phyloP scores from a whole-genome alignment of 2,329 filamentous ascomycete species.

The Colletotrichum spaethianum region DNA sequence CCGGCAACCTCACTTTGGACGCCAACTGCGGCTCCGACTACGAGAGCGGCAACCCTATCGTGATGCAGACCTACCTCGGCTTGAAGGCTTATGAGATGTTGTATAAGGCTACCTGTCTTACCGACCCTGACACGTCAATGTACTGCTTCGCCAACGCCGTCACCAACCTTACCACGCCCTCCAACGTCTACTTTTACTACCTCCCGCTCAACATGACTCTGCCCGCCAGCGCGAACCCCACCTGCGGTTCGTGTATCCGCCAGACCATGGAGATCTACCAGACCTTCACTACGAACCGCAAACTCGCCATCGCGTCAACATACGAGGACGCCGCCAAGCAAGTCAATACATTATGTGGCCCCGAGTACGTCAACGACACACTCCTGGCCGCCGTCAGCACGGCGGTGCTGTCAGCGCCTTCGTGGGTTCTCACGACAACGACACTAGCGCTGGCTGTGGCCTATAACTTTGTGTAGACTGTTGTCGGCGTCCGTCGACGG shows the following conservation, averaged over 20 bases:
- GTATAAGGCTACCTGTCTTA: constrained; percentile 86
- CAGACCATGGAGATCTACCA: constrained; percentile 88
- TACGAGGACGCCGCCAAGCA: constrained; percentile 81
- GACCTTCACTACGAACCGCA: constrained; percentile 74
- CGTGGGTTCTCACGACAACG: constrained; percentile 25
- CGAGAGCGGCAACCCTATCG: constrained; percentile 74
- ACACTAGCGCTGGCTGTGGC: constrained; percentile 17
- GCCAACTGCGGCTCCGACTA: constrained; percentile 82
- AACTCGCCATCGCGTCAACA: constrained; percentile 75
- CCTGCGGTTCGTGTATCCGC: constrained; percentile 82
- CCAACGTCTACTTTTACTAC: constrained; percentile 87
- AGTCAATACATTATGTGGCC: constrained; percentile 77
- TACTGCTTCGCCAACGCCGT: constrained; percentile 91
- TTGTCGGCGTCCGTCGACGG: neutral
- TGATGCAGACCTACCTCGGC: constrained; percentile 81
- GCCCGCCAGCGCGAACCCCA: constrained; percentile 76
- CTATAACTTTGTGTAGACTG: constrained; percentile 15
- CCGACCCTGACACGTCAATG: constrained; percentile 72
- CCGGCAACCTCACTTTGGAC: constrained; percentile 72
- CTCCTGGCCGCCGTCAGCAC: constrained; percentile 56
- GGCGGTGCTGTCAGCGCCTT: constrained; percentile 39
- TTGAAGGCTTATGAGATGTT: constrained; percentile 83
- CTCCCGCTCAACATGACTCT: constrained; percentile 83
- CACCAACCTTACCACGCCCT: constrained; percentile 78
- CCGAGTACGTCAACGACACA: constrained; percentile 70